Conservation (phyloP, 768 basidiomycete genomes). For the Mycena amicta region DNA sequence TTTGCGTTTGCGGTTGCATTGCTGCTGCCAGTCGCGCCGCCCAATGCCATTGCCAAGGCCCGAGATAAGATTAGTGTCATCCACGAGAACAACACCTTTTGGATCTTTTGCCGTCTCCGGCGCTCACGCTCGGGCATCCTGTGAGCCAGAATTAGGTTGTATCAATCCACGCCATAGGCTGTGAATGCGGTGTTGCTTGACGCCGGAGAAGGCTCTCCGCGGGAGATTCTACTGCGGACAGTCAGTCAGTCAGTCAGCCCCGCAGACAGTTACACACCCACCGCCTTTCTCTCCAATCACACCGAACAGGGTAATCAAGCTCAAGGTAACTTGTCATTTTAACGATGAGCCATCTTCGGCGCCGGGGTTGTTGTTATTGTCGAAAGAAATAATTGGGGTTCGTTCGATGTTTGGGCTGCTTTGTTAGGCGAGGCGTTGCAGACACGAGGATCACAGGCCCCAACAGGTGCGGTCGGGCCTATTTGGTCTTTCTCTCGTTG, state of each 20-base stretch:
- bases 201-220: neutral
- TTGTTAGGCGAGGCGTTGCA: neutral
- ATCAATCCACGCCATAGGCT: no score
- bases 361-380: no score
- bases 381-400: neutral
- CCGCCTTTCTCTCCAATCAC: no score
- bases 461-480: neutral
- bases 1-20: neutral
- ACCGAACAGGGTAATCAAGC: neutral
- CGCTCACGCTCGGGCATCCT: neutral
- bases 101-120: neutral
- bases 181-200: neutral
- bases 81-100: neutral
- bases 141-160: no score
- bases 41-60: neutral
- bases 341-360: no score
- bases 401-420: neutral
- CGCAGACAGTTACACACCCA: neutral
- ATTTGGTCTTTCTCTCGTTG: neutral
- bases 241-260: neutral
- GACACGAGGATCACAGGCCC: neutral
- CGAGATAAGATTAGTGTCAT: neutral
- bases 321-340: neutral
- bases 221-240: neutral
- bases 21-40: neutral